A percentile compares a stretch with the other conserved stretches of the same genome.
Evolutionary conservation across 2,329 filamentous ascomycete species (phyloP).

Genomic region (Penicillium sp.): DNA sequence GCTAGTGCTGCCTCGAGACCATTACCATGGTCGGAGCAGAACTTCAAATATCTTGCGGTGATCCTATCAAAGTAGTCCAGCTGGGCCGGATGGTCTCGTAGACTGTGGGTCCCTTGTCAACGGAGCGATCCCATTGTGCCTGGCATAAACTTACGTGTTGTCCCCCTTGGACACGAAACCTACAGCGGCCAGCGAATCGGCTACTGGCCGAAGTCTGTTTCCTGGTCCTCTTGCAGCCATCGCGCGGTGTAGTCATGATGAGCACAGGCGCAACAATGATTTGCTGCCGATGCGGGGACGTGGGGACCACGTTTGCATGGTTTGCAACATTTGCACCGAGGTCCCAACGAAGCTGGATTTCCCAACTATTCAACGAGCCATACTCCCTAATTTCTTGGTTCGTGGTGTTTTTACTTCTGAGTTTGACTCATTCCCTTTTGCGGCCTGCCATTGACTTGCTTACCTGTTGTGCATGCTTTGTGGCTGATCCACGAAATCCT

Average conservation of each 20-base stretch:
- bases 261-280: constrained; percentile 2
- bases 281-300: constrained; percentile 5
- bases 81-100: constrained; percentile 70
- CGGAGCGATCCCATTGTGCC: not conserved
- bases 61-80: constrained; percentile 83
- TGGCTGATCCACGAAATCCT: constrained; percentile 11
- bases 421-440: not conserved
- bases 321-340: constrained; percentile 22
- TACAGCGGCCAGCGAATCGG: constrained; percentile 73
- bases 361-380: constrained; percentile 27
- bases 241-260: constrained; percentile 14
- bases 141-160: constrained; percentile 54
- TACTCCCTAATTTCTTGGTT: too few relatives aligned
- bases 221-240: constrained; percentile 16
- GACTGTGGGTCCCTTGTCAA: constrained; percentile 44
- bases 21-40: constrained; percentile 70
- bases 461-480: constrained; percentile 12
- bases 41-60: constrained; percentile 79
- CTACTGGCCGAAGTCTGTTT: constrained; percentile 61
- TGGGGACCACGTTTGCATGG: constrained; percentile 8
- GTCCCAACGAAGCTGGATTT: constrained; percentile 17
- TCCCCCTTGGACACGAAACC: constrained; percentile 90
- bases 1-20: constrained; percentile 71
- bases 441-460: constrained; percentile 4
- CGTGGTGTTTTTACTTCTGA: too few relatives aligned